Percentiles rank a stretch among this genome's conserved stretches.
phyloP scores from a whole-genome alignment of 2,329 filamentous ascomycete species.

The Diplodia mutila region DNA sequence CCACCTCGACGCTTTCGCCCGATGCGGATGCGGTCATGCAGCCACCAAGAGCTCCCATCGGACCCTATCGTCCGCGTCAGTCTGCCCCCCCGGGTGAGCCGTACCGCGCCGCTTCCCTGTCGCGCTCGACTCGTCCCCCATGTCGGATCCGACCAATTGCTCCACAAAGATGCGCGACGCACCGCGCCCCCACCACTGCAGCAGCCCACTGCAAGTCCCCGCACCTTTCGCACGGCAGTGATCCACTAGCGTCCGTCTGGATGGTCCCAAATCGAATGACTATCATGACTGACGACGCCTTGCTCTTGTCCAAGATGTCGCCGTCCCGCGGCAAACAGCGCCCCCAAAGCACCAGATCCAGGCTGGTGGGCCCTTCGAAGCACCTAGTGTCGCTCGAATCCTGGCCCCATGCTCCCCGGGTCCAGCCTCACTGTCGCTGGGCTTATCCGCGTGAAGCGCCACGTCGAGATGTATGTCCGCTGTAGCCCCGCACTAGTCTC shows the following conservation, averaged over 20 bases:
- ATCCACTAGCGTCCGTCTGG: neutral
- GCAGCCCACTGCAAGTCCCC: conserved; percentile 2
- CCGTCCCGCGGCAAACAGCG: neutral
- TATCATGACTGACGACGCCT: neutral
- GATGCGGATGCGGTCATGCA: conserved; percentile 15
- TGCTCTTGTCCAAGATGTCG: neutral
- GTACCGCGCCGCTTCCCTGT: conserved; percentile 15
- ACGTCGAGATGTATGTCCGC: neutral
- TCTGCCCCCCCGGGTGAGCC: conserved; percentile 10
- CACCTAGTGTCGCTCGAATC: neutral
- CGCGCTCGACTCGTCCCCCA: conserved; percentile 1
- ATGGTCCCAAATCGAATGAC: conserved; percentile 13
- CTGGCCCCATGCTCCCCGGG: neutral
- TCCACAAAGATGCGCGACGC: conserved; percentile 1
- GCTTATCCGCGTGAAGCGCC: conserved; percentile 22
- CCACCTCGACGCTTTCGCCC: neutral
- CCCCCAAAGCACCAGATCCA: neutral
- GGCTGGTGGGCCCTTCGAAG: neutral
- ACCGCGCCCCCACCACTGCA: conserved; percentile 4
- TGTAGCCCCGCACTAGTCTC: conserved; percentile 18
- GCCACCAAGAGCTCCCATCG: neutral
- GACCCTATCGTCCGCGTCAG: conserved; percentile 8
- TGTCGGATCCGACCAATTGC: conserved; percentile 3
- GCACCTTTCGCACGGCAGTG: conserved; percentile 3
- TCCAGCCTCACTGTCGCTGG: neutral